Conservation (phyloP, 2,329 filamentous ascomycete genomes). For the Aspergillus hortae region DNA sequence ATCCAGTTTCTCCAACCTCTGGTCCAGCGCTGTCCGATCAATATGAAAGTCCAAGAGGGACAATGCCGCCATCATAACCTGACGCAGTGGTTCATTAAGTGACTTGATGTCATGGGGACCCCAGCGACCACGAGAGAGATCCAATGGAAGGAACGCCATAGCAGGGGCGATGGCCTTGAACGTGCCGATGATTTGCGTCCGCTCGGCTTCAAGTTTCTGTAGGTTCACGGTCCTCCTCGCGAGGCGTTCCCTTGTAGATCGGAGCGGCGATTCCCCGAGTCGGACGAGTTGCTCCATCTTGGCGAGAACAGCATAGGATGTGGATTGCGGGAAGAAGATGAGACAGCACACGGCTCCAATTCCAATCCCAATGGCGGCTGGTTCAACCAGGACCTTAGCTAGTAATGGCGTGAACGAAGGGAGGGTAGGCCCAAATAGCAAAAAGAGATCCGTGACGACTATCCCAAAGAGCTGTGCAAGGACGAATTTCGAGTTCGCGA, state of each 20-base stretch:
- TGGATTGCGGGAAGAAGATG: slow-evolving; percentile 49
- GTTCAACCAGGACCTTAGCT: slow-evolving; percentile 40
- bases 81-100: slow-evolving; percentile 34
- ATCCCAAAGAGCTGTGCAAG: slow-evolving; percentile 47
- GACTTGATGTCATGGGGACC: slow-evolving; percentile 41
- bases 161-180: slow-evolving; percentile 39
- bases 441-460: slow-evolving; percentile 45
- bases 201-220: slow-evolving; percentile 25
- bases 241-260: slow-evolving; percentile 22
- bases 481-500: slow-evolving; percentile 45
- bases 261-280: slow-evolving; percentile 26
- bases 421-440: slow-evolving; percentile 43
- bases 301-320: slow-evolving; percentile 43
- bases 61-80: slow-evolving; percentile 31
- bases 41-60: slow-evolving; percentile 44
- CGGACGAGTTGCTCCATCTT: slow-evolving; percentile 26
- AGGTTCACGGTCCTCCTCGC: slow-evolving; percentile 13
- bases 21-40: slow-evolving; percentile 11
- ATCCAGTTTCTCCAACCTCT: background rate
- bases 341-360: slow-evolving; percentile 43
- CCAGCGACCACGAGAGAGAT: slow-evolving; percentile 47
- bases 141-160: slow-evolving; percentile 44
- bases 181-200: slow-evolving; percentile 28
- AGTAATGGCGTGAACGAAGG: slow-evolving; percentile 39
- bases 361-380: slow-evolving; percentile 45